Evolutionary conservation across 1,139 yeast species (phyloP).

Genomic region (Yamadazyma dushanensis): DNA sequence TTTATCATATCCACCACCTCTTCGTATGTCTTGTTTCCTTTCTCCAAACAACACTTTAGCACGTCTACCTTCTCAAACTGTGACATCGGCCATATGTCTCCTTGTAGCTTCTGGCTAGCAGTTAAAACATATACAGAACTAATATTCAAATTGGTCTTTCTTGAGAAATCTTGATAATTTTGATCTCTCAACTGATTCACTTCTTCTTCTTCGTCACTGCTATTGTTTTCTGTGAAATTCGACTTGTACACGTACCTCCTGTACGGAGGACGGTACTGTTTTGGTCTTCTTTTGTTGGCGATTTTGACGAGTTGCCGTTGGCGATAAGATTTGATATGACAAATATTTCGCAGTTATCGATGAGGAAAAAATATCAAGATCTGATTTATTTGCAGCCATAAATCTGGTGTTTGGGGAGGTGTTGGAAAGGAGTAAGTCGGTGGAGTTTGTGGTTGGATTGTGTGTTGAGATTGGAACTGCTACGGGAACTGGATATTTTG

Average conservation of each 20-base stretch:
- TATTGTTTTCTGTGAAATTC: conserved; percentile 32
- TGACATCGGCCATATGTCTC: conserved; percentile 44
- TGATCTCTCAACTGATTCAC: conserved; percentile 15
- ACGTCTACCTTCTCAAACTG: conserved; percentile 50
- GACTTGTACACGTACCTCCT: conserved; percentile 72
- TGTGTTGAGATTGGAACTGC: not conserved
- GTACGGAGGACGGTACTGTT: conserved; percentile 75
- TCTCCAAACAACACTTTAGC: conserved; percentile 31
- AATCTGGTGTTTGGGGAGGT: too few species aligned
- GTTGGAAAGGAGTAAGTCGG: too few species aligned
- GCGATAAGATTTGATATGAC: conserved; percentile 2
- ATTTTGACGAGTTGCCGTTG: conserved; percentile 34
- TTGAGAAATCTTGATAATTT: conserved; percentile 22
- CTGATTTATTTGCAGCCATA: too few species aligned
- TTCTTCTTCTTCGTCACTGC: conserved; percentile 38
- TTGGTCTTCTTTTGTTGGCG: conserved; percentile 86
- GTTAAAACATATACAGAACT: conserved; percentile 40
- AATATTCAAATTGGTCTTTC: conserved; percentile 29
- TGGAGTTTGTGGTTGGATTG: too few species aligned
- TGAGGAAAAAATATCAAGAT: too few species aligned
- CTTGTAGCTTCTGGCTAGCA: conserved; percentile 19
- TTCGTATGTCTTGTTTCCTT: conserved; percentile 18
- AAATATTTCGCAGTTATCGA: conserved; percentile 2
- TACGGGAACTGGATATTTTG: too few species aligned
- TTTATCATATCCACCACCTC: conserved; percentile 16